Percentiles rank a stretch among this genome's conserved stretches.
phyloP scores from a whole-genome alignment of 2,329 filamentous ascomycete species.

The Neurospora sp. region DNA sequence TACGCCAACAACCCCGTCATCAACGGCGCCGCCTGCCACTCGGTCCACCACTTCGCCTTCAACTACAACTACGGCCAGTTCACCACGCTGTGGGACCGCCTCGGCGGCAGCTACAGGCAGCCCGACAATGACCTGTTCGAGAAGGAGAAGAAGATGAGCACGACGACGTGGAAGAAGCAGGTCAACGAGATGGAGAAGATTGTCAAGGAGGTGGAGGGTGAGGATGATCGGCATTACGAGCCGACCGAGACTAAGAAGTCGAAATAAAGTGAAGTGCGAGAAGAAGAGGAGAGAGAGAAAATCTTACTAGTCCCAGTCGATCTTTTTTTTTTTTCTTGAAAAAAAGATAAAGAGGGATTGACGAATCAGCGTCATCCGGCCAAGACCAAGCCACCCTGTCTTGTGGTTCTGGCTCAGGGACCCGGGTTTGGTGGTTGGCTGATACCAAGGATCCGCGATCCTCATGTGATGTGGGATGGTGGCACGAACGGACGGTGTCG shows the following conservation, averaged over 20 bases:
- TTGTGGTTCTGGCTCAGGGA: background rate
- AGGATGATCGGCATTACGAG: conserved; percentile 41
- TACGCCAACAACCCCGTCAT: conserved; percentile 82
- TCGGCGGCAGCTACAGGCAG: conserved; percentile 78
- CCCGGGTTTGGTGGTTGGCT: background rate
- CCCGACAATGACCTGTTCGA: conserved; percentile 80
- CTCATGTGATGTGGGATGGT: background rate
- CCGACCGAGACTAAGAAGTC: conserved; percentile 35
- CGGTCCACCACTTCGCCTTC: conserved; percentile 80
- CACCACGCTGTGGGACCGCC: conserved; percentile 82
- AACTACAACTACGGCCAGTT: conserved; percentile 94
- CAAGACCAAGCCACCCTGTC: background rate
- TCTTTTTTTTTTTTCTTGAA: background rate
- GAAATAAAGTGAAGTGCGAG: conserved; percentile 17
- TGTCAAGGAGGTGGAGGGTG: conserved; percentile 58
- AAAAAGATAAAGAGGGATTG: background rate
- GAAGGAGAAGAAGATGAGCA: conserved; percentile 75
- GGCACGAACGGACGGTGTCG: background rate
- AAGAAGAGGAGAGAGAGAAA: background rate
- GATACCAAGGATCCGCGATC: background rate
- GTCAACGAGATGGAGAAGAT: conserved; percentile 65
- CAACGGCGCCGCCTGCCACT: conserved; percentile 92
- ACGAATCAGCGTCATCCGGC: background rate
- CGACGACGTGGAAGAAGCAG: conserved; percentile 72
- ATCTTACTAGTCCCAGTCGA: background rate